A percentile compares a stretch with the other conserved stretches of the same genome.
These are phyloP conservation scores for Nannochloropsis salina DNA, from an alignment of 108 stramenopile species.

Conservation along the genomic window DNA sequence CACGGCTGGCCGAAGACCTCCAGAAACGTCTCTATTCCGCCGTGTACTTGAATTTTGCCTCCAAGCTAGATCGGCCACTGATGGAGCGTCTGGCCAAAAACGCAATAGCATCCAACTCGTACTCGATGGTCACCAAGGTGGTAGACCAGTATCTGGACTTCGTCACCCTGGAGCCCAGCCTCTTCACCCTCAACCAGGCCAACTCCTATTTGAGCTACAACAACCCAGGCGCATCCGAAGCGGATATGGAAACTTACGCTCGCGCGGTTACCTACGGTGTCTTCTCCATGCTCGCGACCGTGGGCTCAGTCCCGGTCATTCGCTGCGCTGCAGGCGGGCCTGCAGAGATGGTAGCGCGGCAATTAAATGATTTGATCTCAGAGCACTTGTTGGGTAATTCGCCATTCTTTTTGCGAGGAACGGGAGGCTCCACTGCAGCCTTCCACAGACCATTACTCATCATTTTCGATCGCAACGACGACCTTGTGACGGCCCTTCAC, in stretches of 20 bases:
- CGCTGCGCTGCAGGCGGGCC: conserved; percentile 84
- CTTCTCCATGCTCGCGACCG: conserved; percentile 79
- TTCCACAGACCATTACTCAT: conserved; percentile 74
- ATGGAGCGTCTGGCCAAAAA: conserved; percentile 87
- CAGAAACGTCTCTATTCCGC: conserved; percentile 62
- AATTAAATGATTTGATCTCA: conserved; percentile 67
- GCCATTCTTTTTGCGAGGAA: conserved; percentile 31
- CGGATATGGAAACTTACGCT: conserved; percentile 53
- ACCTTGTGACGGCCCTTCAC: conserved; percentile 80
- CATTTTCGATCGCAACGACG: conserved; percentile 87
- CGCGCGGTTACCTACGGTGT: conserved; percentile 69
- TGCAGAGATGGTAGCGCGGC: conserved; percentile 90
- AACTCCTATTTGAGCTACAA: conserved; percentile 79
- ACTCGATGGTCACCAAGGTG: conserved; percentile 68
- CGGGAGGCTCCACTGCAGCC: conserved; percentile 30
- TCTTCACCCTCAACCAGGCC: conserved; percentile 72
- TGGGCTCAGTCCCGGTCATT: conserved; percentile 79
- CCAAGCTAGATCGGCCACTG: conserved; percentile 71
- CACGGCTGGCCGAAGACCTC: conserved; percentile 77
- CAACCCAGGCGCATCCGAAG: conserved; percentile 69
- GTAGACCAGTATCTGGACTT: conserved; percentile 91
- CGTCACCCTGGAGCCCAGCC: conserved; percentile 73
- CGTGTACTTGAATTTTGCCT: conserved; percentile 73
- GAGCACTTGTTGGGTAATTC: conserved; percentile 11
- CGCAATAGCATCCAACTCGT: conserved; percentile 63